A percentile compares a stretch with the other conserved stretches of the same genome.
Conservation (phyloP, 257 asterid species). For the Knoxia roxburghii region DNA sequence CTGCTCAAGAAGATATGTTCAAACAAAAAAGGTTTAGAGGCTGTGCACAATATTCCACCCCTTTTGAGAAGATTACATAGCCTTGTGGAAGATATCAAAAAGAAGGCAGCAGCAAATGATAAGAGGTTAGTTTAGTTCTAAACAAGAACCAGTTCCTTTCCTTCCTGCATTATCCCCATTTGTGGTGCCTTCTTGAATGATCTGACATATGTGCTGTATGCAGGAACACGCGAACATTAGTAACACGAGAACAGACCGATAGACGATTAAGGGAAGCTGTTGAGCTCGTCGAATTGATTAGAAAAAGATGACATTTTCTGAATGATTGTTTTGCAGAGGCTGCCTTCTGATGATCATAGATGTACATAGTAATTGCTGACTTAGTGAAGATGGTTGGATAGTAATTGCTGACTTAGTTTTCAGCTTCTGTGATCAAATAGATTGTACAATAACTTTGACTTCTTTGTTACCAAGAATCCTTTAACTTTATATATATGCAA, state of each 20-base stretch:
- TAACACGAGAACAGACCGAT: conserved; percentile 49
- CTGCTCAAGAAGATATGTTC: conserved; percentile 63
- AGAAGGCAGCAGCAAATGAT: conserved; percentile 59
- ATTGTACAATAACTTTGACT: conserved; percentile 38
- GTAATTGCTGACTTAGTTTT: conserved; percentile 46
- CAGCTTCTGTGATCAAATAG: conserved; percentile 33
- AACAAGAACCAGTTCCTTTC: background rate
- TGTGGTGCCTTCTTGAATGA: background rate
- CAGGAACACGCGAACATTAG: conserved; percentile 43
- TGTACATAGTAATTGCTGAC: background rate
- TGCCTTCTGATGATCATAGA: background rate
- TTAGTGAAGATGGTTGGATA: conserved; percentile 64
- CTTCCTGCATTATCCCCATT: background rate
- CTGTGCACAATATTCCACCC: conserved; percentile 51
- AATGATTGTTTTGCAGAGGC: background rate
- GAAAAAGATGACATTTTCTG: background rate
- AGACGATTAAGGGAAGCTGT: conserved; percentile 53
- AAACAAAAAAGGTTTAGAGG: conserved; percentile 41
- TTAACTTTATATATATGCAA: too few species aligned
- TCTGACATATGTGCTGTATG: background rate
- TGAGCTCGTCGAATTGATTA: conserved; percentile 48
- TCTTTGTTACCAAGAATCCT: conserved; percentile 63
- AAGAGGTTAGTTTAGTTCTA: conserved; percentile 44
- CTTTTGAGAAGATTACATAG: conserved; percentile 57
- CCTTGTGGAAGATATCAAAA: conserved; percentile 63